These are phyloP conservation scores for Encephalitozoon cuniculi DNA, from an alignment of 371 early-diverging fungal species.

Conservation along the genomic window DNA sequence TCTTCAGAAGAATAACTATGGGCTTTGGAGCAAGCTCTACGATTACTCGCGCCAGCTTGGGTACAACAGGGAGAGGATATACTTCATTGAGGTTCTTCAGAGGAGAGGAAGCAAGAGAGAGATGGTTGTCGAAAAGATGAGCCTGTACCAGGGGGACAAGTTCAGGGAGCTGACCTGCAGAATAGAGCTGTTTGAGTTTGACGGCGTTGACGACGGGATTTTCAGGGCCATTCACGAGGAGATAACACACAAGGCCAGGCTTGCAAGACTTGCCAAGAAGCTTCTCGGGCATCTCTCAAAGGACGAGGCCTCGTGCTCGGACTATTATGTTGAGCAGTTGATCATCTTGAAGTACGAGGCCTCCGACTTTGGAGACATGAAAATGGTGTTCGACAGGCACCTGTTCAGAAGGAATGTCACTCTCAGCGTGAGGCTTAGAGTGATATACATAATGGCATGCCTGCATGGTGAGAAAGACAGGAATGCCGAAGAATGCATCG, in stretches of 20 bases:
- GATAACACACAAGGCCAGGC: conserved; percentile 15
- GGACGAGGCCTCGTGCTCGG: conserved; percentile 6
- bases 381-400: conserved; percentile 4
- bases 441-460: conserved; percentile 23
- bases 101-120: conserved; percentile 31
- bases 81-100: conserved; percentile 54
- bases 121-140: conserved; percentile 43
- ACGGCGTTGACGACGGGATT: conserved; percentile 46
- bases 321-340: conserved; percentile 33
- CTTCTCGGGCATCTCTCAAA: conserved; percentile 29
- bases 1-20: conserved; percentile 67
- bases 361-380: background rate
- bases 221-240: conserved; percentile 49
- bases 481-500: background rate
- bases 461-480: background rate
- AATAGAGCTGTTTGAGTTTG: conserved; percentile 48
- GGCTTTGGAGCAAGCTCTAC: conserved; percentile 72
- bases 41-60: conserved; percentile 22
- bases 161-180: conserved; percentile 39
- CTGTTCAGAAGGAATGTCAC: background rate
- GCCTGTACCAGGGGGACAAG: conserved; percentile 24
- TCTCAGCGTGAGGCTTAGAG: conserved; percentile 5
- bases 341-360: conserved; percentile 31
- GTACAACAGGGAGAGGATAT: conserved; percentile 50
- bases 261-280: conserved; percentile 17